Percentiles rank a stretch among this genome's conserved stretches.
Evolutionary conservation across 192 early-diverging fungal genomes (phyloP).

Genomic region (Lobosporangium transversale): DNA sequence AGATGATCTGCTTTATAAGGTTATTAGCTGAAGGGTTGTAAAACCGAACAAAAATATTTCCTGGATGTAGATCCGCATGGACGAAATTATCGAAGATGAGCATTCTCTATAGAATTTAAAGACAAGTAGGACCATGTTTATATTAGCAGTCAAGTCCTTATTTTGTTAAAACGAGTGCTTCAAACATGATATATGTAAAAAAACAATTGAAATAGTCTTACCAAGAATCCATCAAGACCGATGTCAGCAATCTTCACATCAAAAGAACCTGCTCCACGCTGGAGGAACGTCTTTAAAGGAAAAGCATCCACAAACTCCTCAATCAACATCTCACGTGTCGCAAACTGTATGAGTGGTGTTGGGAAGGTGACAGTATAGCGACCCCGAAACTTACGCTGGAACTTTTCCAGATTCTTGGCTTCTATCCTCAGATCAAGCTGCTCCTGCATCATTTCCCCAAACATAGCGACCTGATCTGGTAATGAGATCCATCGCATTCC

Average conservation of each 20-base stretch:
- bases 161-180: too few species aligned
- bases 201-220: slow-evolving; percentile 15
- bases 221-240: slow-evolving; percentile 61
- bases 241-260: slow-evolving; percentile 82
- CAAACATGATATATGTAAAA: slow-evolving; percentile 61
- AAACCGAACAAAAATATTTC: slow-evolving; percentile 91
- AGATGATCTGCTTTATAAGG: slow-evolving; percentile 59
- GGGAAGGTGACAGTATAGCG: slow-evolving; percentile 75
- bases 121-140: too few species aligned
- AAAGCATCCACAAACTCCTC: slow-evolving; percentile 87
- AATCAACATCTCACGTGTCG: slow-evolving; percentile 75
- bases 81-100: slow-evolving; percentile 94
- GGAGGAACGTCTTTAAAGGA: slow-evolving; percentile 79
- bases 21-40: slow-evolving; percentile 66
- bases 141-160: too few species aligned
- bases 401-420: slow-evolving; percentile 73
- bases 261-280: slow-evolving; percentile 70
- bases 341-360: slow-evolving; percentile 62
- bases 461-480: slow-evolving; percentile 88
- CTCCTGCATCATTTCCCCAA: slow-evolving; percentile 91
- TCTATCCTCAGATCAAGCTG: slow-evolving; percentile 90
- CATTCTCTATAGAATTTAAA: slow-evolving; percentile 72
- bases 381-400: slow-evolving; percentile 66
- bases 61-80: slow-evolving; percentile 94
- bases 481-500: slow-evolving; percentile 86